phyloP scores from a whole-genome alignment of 768 basidiomycete genomes.

The Rhodocollybia butyracea region DNA sequence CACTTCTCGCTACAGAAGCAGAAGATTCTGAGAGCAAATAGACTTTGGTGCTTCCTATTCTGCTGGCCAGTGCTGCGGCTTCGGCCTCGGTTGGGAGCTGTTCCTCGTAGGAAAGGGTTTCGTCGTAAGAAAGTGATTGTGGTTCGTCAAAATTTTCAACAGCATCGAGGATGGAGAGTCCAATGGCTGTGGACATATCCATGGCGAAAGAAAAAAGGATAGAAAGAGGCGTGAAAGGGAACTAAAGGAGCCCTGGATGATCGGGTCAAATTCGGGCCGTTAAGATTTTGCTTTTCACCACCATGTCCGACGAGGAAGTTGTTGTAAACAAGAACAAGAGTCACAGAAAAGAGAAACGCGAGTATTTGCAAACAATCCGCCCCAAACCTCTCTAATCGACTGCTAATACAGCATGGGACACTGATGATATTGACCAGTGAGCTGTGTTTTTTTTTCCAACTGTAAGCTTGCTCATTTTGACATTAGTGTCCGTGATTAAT shows the following conservation, averaged over 20 bases:
- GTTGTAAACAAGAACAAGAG: constrained; percentile 80
- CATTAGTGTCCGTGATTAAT: constrained; percentile 25
- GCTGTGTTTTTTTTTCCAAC: constrained; percentile 26
- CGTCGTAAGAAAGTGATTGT: constrained; percentile 9
- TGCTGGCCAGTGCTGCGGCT: constrained; percentile 45
- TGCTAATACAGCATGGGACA: constrained; percentile 85
- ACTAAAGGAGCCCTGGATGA: constrained; percentile 7
- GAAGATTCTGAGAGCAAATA: constrained; percentile 72
- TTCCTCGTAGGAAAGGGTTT: constrained; percentile 53
- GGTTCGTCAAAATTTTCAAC: constrained; percentile 24
- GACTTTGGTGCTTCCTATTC: constrained; percentile 74
- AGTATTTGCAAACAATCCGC: constrained; percentile 24
- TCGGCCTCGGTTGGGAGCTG: constrained; percentile 38
- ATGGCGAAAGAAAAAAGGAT: constrained; percentile 28
- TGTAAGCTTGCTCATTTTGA: background rate
- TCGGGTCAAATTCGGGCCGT: too few relatives aligned
- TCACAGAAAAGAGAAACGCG: constrained; percentile 94
- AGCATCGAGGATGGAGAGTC: constrained; percentile 15
- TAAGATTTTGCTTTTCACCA: too few relatives aligned
- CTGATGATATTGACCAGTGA: constrained; percentile 98
- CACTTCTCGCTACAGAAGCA: constrained; percentile 48
- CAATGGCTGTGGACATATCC: constrained; percentile 40
- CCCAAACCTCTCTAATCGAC: background rate
- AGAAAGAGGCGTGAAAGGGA: constrained; percentile 6
- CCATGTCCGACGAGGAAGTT: constrained; percentile 40